Evolutionary conservation across 1,284 basidiomycete genomes (phyloP).

Genomic region (Moesziomyces parantarcticus): DNA sequence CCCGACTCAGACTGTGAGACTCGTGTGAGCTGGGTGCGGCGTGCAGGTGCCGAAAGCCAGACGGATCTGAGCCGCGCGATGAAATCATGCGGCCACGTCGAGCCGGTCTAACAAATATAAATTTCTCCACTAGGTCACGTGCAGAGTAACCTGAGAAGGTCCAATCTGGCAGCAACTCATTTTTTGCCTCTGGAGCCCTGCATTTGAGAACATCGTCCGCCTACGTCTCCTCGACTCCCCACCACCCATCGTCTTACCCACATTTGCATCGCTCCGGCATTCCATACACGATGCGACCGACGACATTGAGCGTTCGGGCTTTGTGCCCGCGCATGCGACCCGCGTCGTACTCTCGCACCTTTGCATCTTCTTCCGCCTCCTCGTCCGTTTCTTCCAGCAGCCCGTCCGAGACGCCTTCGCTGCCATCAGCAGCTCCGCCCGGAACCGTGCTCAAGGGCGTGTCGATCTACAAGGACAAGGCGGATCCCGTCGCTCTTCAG

Average conservation of each 20-base stretch:
- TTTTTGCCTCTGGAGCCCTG: not conserved
- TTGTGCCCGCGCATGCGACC: constrained; percentile 20
- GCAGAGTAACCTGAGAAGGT: not conserved
- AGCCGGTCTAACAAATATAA: not conserved
- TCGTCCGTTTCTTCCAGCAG: constrained; percentile 12
- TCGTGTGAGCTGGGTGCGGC: not conserved
- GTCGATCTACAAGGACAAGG: constrained; percentile 84
- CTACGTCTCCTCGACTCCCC: too few species aligned
- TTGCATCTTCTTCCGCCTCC: constrained; percentile 23
- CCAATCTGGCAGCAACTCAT: not conserved
- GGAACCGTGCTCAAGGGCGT: constrained; percentile 81
- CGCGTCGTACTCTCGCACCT: constrained; percentile 13
- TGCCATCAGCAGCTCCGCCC: constrained; percentile 68
- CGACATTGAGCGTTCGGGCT: constrained; percentile 17
- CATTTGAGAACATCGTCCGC: too few species aligned
- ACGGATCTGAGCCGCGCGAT: too few species aligned
- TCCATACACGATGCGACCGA: constrained; percentile 12
- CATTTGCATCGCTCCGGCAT: not conserved
- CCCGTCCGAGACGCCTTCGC: constrained; percentile 17
- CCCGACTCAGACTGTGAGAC: not conserved
- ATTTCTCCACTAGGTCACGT: not conserved
- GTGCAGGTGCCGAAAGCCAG: too few species aligned
- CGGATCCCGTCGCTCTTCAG: constrained; percentile 79
- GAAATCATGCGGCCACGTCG: too few species aligned
- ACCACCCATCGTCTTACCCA: not conserved